A percentile compares a stretch with the other conserved stretches of the same genome.
Evolutionary conservation across 139 green algal species (phyloP).

Genomic region (Marvania coccoides): DNA sequence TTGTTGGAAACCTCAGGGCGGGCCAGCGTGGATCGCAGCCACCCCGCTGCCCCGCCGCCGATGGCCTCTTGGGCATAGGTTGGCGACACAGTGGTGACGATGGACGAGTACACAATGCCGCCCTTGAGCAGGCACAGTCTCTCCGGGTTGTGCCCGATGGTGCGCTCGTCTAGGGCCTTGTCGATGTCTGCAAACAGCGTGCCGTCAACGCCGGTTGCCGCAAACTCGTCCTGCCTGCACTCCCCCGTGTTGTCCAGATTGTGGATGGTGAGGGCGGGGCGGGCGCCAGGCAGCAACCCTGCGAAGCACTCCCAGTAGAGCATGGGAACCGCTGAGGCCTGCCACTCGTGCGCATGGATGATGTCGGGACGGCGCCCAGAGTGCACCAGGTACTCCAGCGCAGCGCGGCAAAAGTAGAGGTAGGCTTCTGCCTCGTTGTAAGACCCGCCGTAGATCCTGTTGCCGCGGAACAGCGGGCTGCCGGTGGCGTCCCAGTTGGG

Average conservation of each 20-base stretch:
- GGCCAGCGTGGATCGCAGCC: slow-evolving; percentile 63
- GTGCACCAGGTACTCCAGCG: slow-evolving; percentile 70
- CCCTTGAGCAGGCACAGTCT: slow-evolving; percentile 91
- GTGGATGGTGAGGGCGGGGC: slow-evolving; percentile 85
- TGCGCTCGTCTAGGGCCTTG: slow-evolving; percentile 91
- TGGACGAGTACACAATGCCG: slow-evolving; percentile 86
- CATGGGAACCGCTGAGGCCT: slow-evolving; percentile 63
- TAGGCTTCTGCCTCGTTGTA: slow-evolving; percentile 96
- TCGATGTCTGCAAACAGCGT: slow-evolving; percentile 67
- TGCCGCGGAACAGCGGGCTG: slow-evolving; percentile 70
- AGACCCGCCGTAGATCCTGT: slow-evolving; percentile 80
- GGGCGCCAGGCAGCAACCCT: slow-evolving; percentile 16
- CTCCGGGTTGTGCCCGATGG: slow-evolving; percentile 96
- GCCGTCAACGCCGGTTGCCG: slow-evolving; percentile 56
- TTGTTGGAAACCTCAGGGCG: slow-evolving; percentile 35
- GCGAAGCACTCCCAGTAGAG: slow-evolving; percentile 78
- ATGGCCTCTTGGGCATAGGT: slow-evolving; percentile 85
- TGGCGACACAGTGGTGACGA: slow-evolving; percentile 85
- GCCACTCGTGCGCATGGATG: slow-evolving; percentile 92
- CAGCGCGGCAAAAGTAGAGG: slow-evolving; percentile 88
- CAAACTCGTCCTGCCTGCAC: slow-evolving; percentile 82
- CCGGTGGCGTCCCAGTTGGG: slow-evolving; percentile 43
- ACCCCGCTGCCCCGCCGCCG: slow-evolving; percentile 62
- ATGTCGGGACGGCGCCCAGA: slow-evolving; percentile 44
- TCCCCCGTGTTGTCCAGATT: slow-evolving; percentile 92